Conservation (phyloP, 2,329 filamentous ascomycete species). For the Colletotrichum destructivum region DNA sequence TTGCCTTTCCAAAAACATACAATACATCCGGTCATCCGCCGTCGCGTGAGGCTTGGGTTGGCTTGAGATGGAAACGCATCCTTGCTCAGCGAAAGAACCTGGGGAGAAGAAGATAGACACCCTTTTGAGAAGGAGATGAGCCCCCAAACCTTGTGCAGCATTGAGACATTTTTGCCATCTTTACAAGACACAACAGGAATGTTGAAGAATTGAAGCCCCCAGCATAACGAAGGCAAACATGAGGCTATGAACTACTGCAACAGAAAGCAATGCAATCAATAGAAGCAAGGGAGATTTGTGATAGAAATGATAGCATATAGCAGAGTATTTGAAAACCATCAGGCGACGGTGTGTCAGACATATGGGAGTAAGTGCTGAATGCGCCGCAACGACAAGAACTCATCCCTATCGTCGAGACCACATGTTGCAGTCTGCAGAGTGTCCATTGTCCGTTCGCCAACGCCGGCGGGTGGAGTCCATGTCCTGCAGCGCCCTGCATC, state of each 20-base stretch:
- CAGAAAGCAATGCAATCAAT: too few relatives aligned
- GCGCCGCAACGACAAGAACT: background rate
- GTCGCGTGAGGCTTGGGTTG: background rate
- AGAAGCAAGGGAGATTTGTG: too few relatives aligned
- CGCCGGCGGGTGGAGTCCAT: slow-evolving; percentile 17
- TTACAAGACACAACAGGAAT: slow-evolving; percentile 1
- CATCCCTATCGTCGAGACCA: slow-evolving; percentile 2
- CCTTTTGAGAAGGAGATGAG: slow-evolving; percentile 1
- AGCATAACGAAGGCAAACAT: background rate
- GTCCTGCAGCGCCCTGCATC: slow-evolving; percentile 27
- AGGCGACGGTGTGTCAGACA: background rate
- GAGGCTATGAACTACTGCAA: background rate
- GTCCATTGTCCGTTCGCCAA: slow-evolving; percentile 2
- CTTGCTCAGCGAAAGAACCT: background rate
- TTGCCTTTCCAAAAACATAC: background rate
- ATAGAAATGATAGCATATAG: background rate
- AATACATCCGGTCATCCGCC: background rate
- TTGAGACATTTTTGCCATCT: background rate
- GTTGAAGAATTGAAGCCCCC: slow-evolving; percentile 9
- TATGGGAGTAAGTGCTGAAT: background rate
- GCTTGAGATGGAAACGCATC: background rate
- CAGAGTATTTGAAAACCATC: background rate
- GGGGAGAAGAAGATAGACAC: background rate
- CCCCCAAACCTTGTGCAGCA: background rate
- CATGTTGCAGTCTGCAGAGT: background rate